phyloP scores from a whole-genome alignment of 768 basidiomycete genomes.

The Guyanaporus albipodus region DNA sequence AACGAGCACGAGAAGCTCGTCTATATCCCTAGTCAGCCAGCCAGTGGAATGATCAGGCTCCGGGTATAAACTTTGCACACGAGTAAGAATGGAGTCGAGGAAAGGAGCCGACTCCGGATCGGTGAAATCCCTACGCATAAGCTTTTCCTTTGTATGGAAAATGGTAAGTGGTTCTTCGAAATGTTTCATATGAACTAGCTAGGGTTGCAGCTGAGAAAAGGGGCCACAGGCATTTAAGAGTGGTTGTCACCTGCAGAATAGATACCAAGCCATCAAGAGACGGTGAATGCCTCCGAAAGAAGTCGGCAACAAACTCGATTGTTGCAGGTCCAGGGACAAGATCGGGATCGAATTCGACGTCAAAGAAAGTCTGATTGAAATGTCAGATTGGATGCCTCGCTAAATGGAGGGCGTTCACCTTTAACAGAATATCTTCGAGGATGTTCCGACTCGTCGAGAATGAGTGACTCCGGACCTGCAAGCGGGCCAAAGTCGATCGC shows the following conservation, averaged over 20 bases:
- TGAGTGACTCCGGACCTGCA: slow-evolving; percentile 50
- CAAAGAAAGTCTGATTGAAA: slow-evolving; percentile 57
- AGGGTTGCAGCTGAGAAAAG: neutral
- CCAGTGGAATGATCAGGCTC: slow-evolving; percentile 14
- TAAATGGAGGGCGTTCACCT: slow-evolving; percentile 36
- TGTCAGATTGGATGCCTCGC: neutral
- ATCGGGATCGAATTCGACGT: slow-evolving; percentile 53
- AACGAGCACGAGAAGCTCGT: slow-evolving; percentile 33
- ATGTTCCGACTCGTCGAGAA: slow-evolving; percentile 47
- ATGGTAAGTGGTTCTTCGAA: slow-evolving; percentile 58
- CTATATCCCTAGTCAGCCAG: slow-evolving; percentile 27
- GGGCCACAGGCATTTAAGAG: neutral
- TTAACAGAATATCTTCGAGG: slow-evolving; percentile 50
- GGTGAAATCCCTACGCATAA: slow-evolving; percentile 10
- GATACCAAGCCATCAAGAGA: slow-evolving; percentile 56
- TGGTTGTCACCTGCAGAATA: slow-evolving; percentile 53
- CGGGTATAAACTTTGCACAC: slow-evolving; percentile 27
- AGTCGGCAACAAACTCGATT: slow-evolving; percentile 55
- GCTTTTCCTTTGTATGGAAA: slow-evolving; percentile 12
- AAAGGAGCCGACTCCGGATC: slow-evolving; percentile 28
- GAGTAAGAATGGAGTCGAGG: slow-evolving; percentile 37
- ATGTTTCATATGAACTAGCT: slow-evolving; percentile 70
- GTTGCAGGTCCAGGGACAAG: slow-evolving; percentile 57
- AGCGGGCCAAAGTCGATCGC: slow-evolving; percentile 51
- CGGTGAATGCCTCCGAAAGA: slow-evolving; percentile 50